Evolutionary conservation across 2,329 filamentous ascomycete species (phyloP).

Genomic region (Aspergillus fumigatus): DNA sequence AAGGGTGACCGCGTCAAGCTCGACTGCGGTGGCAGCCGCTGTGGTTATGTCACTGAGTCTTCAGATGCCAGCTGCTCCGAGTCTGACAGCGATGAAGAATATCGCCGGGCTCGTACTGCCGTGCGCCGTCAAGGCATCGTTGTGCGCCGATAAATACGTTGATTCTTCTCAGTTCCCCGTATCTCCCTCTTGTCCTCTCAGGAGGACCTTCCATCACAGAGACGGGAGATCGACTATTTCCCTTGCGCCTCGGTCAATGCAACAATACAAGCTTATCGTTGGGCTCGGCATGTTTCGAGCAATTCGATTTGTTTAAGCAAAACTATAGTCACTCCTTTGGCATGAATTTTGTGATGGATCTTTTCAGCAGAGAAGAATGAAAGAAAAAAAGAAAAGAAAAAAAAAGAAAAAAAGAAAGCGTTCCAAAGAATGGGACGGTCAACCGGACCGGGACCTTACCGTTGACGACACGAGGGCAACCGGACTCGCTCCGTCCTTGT

Average conservation of each 20-base stretch:
- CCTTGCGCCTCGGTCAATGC: neutral
- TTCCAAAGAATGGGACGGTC: slow-evolving; percentile 6
- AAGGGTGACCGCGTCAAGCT: slow-evolving; percentile 90
- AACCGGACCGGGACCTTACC: slow-evolving; percentile 2
- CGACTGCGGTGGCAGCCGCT: slow-evolving; percentile 86
- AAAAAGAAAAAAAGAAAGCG: neutral
- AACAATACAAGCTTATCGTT: neutral
- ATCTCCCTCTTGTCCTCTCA: neutral
- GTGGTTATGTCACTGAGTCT: slow-evolving; percentile 65
- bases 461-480: slow-evolving; percentile 6
- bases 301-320: slow-evolving; percentile 4
- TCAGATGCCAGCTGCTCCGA: slow-evolving; percentile 68
- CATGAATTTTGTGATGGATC: neutral
- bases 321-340: slow-evolving; percentile 17
- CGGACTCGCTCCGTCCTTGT: slow-evolving; percentile 13
- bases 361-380: neutral
- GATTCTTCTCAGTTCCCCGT: neutral
- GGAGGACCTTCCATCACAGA: neutral
- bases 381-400: neutral
- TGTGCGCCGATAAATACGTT: slow-evolving; percentile 31
- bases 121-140: slow-evolving; percentile 37
- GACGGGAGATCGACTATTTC: neutral
- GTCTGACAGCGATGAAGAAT: slow-evolving; percentile 37
- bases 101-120: slow-evolving; percentile 31
- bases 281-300: neutral